Evolutionary conservation across 495 filamentous ascomycete species (phyloP).

Genomic region (Bryoglossum gracile): DNA sequence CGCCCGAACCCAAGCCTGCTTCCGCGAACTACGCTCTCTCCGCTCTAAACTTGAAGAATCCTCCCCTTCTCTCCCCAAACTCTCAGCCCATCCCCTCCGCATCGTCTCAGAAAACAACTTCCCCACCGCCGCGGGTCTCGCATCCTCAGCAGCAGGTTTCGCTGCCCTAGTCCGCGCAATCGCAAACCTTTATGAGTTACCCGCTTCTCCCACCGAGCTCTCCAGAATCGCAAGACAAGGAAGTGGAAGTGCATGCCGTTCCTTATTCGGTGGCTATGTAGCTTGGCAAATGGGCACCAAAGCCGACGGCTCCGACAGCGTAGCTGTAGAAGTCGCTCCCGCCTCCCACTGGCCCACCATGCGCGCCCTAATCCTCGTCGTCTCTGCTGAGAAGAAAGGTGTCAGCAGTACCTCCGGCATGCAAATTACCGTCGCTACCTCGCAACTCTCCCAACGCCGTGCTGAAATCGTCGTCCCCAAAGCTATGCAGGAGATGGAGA

Average conservation of each 20-base stretch:
- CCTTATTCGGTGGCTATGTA: slow-evolving; percentile 89
- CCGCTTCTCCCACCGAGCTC: slow-evolving; percentile 68
- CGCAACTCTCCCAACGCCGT: slow-evolving; percentile 68
- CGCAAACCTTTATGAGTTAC: slow-evolving; percentile 82
- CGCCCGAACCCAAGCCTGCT: slow-evolving; percentile 83
- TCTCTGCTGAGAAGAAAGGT: slow-evolving; percentile 87
- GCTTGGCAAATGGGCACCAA: slow-evolving; percentile 75
- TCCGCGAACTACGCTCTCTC: slow-evolving; percentile 72
- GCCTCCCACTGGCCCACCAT: slow-evolving; percentile 90
- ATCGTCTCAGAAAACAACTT: slow-evolving; percentile 97
- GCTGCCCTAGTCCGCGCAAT: slow-evolving; percentile 90
- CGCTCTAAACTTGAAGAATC: slow-evolving; percentile 65
- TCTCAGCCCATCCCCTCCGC: slow-evolving; percentile 65
- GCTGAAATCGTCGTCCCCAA: slow-evolving; percentile 67
- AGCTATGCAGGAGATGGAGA: slow-evolving; percentile 81
- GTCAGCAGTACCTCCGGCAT: slow-evolving; percentile 87
- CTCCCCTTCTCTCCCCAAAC: slow-evolving; percentile 65
- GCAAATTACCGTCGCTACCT: slow-evolving; percentile 91
- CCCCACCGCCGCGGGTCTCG: slow-evolving; percentile 94
- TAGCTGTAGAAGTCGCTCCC: slow-evolving; percentile 79
- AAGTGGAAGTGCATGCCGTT: slow-evolving; percentile 86
- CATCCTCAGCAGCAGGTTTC: slow-evolving; percentile 87
- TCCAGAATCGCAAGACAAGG: slow-evolving; percentile 90
- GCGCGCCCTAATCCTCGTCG: slow-evolving; percentile 85
- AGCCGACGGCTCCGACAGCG: slow-evolving; percentile 71